Conservation (phyloP, 2,329 filamentous ascomycete species). For the Botrytis cinerea region DNA sequence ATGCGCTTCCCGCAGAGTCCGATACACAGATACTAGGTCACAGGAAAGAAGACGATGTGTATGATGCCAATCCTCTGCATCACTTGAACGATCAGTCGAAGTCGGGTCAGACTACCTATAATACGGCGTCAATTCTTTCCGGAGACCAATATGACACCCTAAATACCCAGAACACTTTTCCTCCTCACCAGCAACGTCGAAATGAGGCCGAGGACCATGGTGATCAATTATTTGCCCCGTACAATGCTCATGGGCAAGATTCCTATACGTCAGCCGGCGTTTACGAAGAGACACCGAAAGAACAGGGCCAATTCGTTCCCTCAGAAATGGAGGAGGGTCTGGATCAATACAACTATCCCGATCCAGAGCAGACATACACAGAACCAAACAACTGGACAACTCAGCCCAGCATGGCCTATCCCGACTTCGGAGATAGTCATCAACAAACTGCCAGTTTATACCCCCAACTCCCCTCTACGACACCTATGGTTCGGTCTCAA, state of each 20-base stretch:
- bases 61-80: constrained; percentile 29
- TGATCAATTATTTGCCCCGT: not conserved
- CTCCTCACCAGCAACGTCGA: not conserved
- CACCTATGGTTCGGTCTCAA: constrained; percentile 33
- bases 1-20: not conserved
- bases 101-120: not conserved
- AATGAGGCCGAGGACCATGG: not conserved
- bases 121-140: not conserved
- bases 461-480: constrained; percentile 25
- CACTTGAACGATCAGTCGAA: not conserved
- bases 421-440: constrained; percentile 26
- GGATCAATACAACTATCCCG: constrained; percentile 20
- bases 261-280: not conserved
- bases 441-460: constrained; percentile 14
- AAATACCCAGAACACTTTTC: not conserved
- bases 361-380: constrained; percentile 23
- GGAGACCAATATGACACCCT: not conserved
- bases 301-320: not conserved
- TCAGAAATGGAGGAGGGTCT: not conserved
- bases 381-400: constrained; percentile 12
- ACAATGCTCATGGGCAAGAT: not conserved
- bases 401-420: constrained; percentile 29
- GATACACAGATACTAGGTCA: not conserved
- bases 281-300: not conserved
- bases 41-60: constrained; percentile 27